phyloP scores from a whole-genome alignment of 441 rosid genomes.

The Erodium trifolium region DNA sequence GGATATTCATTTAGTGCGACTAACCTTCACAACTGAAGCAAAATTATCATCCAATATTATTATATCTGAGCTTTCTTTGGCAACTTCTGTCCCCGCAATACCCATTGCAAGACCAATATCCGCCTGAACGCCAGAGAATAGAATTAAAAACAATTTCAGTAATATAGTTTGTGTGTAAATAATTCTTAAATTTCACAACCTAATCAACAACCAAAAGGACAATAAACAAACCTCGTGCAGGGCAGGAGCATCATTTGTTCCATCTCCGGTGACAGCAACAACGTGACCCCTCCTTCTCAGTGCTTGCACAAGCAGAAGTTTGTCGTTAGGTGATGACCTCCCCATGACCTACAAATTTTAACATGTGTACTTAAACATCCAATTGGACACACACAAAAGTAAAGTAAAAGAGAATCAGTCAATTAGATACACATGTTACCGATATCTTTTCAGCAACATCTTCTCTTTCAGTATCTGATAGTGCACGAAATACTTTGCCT shows the following conservation, averaged over 20 bases:
- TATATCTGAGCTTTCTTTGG: slow-evolving; percentile 94
- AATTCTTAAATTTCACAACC: background rate
- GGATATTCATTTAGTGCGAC: background rate
- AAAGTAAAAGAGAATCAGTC: background rate
- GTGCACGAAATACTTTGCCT: slow-evolving; percentile 66
- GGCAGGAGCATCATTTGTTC: slow-evolving; percentile 98
- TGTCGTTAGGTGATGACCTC: slow-evolving; percentile 89
- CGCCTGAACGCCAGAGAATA: slow-evolving; percentile 42
- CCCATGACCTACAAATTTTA: slow-evolving; percentile 72
- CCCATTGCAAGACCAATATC: slow-evolving; percentile 99
- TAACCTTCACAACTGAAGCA: slow-evolving; percentile 86
- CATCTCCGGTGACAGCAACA: slow-evolving; percentile 97
- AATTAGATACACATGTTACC: slow-evolving; percentile 28
- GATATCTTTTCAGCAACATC: slow-evolving; percentile 59
- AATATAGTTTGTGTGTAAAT: background rate
- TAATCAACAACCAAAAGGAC: slow-evolving; percentile 8
- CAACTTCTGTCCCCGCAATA: slow-evolving; percentile 96
- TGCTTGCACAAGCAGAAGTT: slow-evolving; percentile 88
- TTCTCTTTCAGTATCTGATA: slow-evolving; percentile 49
- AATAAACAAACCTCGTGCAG: slow-evolving; percentile 64
- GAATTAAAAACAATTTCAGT: background rate
- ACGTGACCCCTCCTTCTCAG: slow-evolving; percentile 71
- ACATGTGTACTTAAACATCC: background rate
- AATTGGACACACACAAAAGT: background rate
- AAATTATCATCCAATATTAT: slow-evolving; percentile 91